Evolutionary conservation across 2,329 filamentous ascomycete genomes (phyloP).

Genomic region (Pseudogymnoascus sp.): DNA sequence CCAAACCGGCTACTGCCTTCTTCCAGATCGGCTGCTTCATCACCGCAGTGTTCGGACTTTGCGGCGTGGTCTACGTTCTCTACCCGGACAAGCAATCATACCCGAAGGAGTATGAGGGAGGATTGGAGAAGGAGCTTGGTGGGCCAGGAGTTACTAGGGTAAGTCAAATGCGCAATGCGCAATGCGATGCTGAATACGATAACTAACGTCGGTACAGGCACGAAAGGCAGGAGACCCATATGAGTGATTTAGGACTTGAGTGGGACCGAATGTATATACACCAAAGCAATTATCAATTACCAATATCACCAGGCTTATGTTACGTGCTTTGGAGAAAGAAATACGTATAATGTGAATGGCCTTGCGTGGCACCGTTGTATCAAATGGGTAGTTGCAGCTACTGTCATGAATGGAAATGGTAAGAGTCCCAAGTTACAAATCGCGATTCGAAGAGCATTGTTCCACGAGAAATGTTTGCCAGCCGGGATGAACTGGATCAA

Average conservation of each 20-base stretch:
- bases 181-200: constrained; percentile 14
- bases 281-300: constrained; percentile 9
- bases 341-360: background rate
- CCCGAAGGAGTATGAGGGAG: constrained; percentile 63
- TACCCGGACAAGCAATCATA: constrained; percentile 66
- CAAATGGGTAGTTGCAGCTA: background rate
- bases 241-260: constrained; percentile 6
- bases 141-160: constrained; percentile 59
- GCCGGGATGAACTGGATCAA: background rate
- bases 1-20: constrained; percentile 59
- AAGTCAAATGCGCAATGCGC: constrained; percentile 30
- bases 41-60: constrained; percentile 51
- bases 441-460: background rate
- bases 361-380: background rate
- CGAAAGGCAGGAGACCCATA: constrained; percentile 30
- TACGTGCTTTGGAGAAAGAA: background rate
- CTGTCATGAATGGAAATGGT: background rate
- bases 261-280: constrained; percentile 12
- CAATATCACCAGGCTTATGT: background rate
- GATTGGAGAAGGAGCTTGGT: constrained; percentile 66
- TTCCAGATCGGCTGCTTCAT: constrained; percentile 62
- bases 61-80: constrained; percentile 56
- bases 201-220: constrained; percentile 33
- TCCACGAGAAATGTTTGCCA: background rate
- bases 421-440: background rate